Conservation (phyloP, 176 grass and related monocot species). For the Chrysopogon serrulatus region DNA sequence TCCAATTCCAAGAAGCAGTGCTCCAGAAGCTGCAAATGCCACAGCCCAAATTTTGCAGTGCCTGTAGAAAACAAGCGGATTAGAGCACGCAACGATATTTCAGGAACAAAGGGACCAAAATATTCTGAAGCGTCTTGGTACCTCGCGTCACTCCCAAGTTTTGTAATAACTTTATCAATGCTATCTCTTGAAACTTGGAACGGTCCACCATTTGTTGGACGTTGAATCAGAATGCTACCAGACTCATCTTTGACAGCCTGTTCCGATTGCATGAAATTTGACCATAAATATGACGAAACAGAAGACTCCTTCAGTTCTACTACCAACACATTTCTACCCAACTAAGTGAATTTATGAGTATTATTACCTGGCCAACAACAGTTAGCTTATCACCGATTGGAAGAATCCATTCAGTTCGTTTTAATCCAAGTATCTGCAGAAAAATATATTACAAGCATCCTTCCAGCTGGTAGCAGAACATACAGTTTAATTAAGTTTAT, state of each 20-base stretch:
- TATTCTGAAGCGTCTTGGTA: background rate
- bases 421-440: slow-evolving; percentile 63
- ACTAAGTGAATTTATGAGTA: background rate
- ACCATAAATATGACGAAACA: background rate
- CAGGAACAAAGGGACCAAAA: background rate
- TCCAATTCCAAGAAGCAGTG: slow-evolving; percentile 48
- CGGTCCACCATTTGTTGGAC: slow-evolving; percentile 47
- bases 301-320: background rate
- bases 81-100: background rate
- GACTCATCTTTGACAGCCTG: slow-evolving; percentile 61
- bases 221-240: slow-evolving; percentile 47
- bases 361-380: slow-evolving; percentile 68
- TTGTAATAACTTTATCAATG: slow-evolving; percentile 44
- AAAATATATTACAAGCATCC: background rate
- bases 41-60: slow-evolving; percentile 50
- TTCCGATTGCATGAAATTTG: background rate
- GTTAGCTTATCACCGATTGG: slow-evolving; percentile 46
- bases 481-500: background rate
- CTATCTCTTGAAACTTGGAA: slow-evolving; percentile 50
- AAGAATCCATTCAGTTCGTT: slow-evolving; percentile 55
- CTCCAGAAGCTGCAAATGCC: slow-evolving; percentile 43
- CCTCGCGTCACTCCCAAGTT: slow-evolving; percentile 46
- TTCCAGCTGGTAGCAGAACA: background rate
- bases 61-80: slow-evolving; percentile 5
- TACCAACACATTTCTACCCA: background rate